Conservation (phyloP, 2,329 filamentous ascomycete genomes). For the Plenodomus lindquistii region DNA sequence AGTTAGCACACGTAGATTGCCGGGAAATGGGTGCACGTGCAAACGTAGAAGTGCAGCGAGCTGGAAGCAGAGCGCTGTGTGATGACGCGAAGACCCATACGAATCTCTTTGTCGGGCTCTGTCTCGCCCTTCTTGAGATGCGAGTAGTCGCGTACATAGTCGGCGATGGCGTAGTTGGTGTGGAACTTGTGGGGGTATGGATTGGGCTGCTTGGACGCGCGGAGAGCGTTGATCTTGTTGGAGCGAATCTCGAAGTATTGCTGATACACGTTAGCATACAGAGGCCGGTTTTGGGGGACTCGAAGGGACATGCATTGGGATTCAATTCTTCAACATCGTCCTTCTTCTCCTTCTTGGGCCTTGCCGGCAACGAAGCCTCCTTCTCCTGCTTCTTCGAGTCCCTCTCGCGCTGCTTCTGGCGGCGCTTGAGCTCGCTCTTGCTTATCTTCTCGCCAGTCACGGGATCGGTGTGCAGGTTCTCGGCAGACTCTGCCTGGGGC, state of each 20-base stretch:
- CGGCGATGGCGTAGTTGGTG: conserved; percentile 77
- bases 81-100: conserved; percentile 85
- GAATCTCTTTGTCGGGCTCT: conserved; percentile 73
- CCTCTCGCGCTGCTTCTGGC: conserved; percentile 87
- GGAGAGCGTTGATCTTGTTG: conserved; percentile 75
- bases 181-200: conserved; percentile 93
- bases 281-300: conserved; percentile 36
- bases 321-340: conserved; percentile 72
- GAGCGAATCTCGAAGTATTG: conserved; percentile 98
- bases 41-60: conserved; percentile 37
- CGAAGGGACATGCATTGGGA: conserved; percentile 63
- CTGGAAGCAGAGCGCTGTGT: conserved; percentile 26
- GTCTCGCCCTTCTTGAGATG: conserved; percentile 87
- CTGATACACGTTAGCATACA: conserved; percentile 45
- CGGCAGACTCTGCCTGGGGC: conserved; percentile 34
- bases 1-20: conserved; percentile 10
- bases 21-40: conserved; percentile 3
- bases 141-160: conserved; percentile 78
- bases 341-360: conserved; percentile 62
- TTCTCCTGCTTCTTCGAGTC: conserved; percentile 89
- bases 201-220: conserved; percentile 73
- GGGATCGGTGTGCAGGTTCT: conserved; percentile 82
- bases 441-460: conserved; percentile 82
- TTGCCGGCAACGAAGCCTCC: conserved; percentile 68
- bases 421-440: conserved; percentile 76